Conservation (phyloP, 176 grass and related monocot genomes). For the Rhynchospora pubera region DNA sequence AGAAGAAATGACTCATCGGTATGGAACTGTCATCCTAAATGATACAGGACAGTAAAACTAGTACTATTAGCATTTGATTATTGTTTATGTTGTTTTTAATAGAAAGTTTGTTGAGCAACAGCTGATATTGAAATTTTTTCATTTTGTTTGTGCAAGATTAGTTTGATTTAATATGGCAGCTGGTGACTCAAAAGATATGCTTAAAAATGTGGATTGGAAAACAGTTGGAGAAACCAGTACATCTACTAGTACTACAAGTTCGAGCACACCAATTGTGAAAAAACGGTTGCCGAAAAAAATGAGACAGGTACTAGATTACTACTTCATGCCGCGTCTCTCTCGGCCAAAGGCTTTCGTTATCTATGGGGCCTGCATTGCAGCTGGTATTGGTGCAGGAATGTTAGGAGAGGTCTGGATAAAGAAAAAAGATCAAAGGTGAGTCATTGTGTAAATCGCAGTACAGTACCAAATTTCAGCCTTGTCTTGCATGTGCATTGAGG, state of each 20-base stretch:
- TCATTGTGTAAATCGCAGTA: constrained; percentile 6
- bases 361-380: constrained; percentile 40
- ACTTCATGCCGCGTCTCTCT: constrained; percentile 65
- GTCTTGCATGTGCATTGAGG: no score
- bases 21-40: not conserved
- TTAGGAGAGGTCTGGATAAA: constrained; percentile 86
- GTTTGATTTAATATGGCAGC: not conserved
- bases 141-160: not conserved
- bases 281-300: constrained; percentile 90
- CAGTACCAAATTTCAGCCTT: no score
- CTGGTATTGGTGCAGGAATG: constrained; percentile 79
- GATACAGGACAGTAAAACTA: not conserved
- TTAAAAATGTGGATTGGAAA: constrained; percentile 17
- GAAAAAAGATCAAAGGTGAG: constrained; percentile 80
- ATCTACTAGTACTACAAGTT: not conserved
- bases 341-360: constrained; percentile 52
- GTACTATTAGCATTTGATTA: not conserved
- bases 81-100: not conserved
- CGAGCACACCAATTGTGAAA: constrained; percentile 50
- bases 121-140: no score
- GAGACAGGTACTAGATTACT: constrained; percentile 83
- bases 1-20: not conserved
- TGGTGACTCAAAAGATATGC: not conserved
- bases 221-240: not conserved
- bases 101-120: not conserved